These are phyloP conservation scores for Stipa capillata DNA, from an alignment of 176 grass and related monocot genomes.

Conservation along the genomic window DNA sequence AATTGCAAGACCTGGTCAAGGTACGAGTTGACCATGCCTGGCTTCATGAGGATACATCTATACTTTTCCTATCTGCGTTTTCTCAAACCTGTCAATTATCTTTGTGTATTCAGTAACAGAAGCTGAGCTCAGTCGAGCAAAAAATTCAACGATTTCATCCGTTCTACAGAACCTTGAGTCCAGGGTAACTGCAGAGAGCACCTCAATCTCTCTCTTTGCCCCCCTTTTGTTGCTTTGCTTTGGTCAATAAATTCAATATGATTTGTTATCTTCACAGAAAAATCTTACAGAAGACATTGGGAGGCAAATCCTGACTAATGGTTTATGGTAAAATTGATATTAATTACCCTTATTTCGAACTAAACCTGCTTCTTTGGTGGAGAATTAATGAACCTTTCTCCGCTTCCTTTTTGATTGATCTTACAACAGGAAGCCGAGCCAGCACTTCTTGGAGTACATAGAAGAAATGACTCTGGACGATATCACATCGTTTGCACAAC, in stretches of 20 bases:
- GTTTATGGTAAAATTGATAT: constrained; percentile 23
- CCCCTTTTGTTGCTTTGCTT: background rate
- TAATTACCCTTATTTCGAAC: background rate
- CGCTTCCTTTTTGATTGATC: background rate
- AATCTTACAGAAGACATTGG: constrained; percentile 37
- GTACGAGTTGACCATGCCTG: constrained; percentile 2
- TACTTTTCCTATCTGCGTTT: background rate
- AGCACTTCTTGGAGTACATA: constrained; percentile 32
- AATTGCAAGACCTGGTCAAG: constrained; percentile 34
- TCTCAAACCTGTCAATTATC: background rate
- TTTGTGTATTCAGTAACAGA: constrained; percentile 28
- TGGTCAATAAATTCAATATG: background rate
- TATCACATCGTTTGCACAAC: constrained; percentile 28
- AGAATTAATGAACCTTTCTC: background rate
- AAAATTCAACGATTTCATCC: constrained; percentile 37
- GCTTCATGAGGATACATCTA: no score
- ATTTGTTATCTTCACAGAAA: background rate
- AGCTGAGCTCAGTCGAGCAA: constrained; percentile 38
- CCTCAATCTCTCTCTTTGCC: background rate
- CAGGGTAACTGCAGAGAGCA: constrained; percentile 23
- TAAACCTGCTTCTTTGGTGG: background rate
- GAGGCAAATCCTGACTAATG: constrained; percentile 46
- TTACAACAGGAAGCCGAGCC: constrained; percentile 24
- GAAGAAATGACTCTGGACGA: constrained; percentile 39
- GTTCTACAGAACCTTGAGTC: constrained; percentile 42